Percentiles rank a stretch among this genome's conserved stretches.
Conservation (phyloP, 495 filamentous ascomycete species). For the Hyaloscypha bicolor region DNA sequence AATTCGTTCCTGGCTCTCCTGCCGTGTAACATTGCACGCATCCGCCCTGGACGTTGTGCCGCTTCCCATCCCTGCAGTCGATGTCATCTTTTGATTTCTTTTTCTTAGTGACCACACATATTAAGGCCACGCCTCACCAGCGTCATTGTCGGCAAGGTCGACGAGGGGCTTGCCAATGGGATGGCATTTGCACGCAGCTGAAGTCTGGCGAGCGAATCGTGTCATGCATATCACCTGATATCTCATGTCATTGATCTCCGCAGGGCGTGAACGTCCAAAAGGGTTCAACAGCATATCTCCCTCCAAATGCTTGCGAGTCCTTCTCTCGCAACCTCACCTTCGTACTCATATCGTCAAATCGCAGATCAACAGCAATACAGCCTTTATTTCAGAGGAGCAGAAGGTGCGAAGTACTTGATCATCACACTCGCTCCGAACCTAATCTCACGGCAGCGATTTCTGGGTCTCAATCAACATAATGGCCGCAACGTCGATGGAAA, state of each 20-base stretch:
- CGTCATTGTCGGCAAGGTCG: not conserved
- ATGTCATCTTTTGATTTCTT: constrained; percentile 1
- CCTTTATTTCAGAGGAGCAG: not conserved
- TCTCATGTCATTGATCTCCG: not conserved
- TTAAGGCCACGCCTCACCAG: not conserved
- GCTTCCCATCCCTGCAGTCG: not conserved
- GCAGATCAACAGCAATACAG: not conserved
- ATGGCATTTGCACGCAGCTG: not conserved
- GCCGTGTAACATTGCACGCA: not conserved
- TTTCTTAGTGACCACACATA: not conserved
- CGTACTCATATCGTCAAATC: not conserved
- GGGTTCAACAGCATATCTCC: not conserved
- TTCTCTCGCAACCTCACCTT: not conserved
- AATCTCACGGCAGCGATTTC: not conserved
- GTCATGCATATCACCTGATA: not conserved
- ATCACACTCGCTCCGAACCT: not conserved
- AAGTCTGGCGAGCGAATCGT: not conserved
- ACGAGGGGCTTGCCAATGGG: not conserved
- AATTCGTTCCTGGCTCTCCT: not conserved
- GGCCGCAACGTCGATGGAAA: not conserved
- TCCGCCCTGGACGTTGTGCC: not conserved
- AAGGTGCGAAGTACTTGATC: not conserved
- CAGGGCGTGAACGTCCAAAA: not conserved
- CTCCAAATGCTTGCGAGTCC: not conserved
- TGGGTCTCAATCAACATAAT: not conserved